Conservation (phyloP, 345 rosid genomes). For the Brassica incana region DNA sequence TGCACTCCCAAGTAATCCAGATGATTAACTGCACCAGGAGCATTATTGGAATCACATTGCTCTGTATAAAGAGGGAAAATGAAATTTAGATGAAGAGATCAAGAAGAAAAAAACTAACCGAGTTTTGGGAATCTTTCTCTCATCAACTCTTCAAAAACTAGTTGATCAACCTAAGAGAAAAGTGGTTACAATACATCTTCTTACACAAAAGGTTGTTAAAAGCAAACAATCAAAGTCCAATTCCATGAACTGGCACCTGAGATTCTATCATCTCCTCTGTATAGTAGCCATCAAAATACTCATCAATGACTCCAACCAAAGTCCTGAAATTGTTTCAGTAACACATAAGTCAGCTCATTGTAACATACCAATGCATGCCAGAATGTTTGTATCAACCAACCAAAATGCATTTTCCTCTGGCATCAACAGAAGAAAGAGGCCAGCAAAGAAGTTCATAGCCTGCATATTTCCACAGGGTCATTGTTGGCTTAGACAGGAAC, state of each 20-base stretch:
- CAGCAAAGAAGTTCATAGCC: constrained; percentile 99
- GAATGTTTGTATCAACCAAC: constrained; percentile 49
- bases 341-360: constrained; percentile 25
- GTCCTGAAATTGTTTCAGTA: constrained; percentile 55
- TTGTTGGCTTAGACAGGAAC: constrained; percentile 12
- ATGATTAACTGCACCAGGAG: constrained; percentile 93
- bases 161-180: constrained; percentile 84
- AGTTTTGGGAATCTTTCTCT: constrained; percentile 92
- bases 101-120: constrained; percentile 62
- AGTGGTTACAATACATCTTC: background rate
- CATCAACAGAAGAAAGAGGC: constrained; percentile 89
- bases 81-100: background rate
- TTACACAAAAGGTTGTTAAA: background rate
- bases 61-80: constrained; percentile 20
- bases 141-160: constrained; percentile 91
- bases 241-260: constrained; percentile 55
- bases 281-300: constrained; percentile 88
- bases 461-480: constrained; percentile 46
- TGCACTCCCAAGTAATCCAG: constrained; percentile 99
- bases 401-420: constrained; percentile 99
- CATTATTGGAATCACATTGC: constrained; percentile 42
- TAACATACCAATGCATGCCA: constrained; percentile 22
- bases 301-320: constrained; percentile 87
- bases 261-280: constrained; percentile 95
- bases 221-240: constrained; percentile 1